Percentiles rank a stretch among this genome's conserved stretches.
phyloP scores from a whole-genome alignment of 2,329 filamentous ascomycete genomes.

The Cladosporium sp. region DNA sequence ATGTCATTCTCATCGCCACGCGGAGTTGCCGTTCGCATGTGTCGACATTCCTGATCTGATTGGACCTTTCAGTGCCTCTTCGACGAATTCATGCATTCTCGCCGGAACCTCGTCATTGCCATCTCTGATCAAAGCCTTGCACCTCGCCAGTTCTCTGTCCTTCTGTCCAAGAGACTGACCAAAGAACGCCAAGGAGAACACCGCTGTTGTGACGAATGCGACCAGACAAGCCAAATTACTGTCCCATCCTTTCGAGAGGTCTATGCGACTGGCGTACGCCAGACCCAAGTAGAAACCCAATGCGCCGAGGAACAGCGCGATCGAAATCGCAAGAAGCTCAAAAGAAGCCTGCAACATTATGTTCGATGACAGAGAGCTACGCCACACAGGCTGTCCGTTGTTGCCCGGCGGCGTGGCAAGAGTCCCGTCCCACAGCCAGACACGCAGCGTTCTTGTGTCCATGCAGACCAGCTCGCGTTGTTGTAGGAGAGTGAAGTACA shows the following conservation, averaged over 20 bases:
- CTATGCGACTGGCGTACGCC: slow-evolving; percentile 20
- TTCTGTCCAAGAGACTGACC: slow-evolving; percentile 24
- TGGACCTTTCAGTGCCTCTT: neutral
- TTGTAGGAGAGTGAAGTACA: slow-evolving; percentile 26
- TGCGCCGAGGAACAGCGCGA: slow-evolving; percentile 21
- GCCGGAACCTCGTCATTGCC: neutral
- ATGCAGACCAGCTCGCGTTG: slow-evolving; percentile 21
- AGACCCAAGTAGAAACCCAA: slow-evolving; percentile 23
- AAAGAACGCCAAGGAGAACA: slow-evolving; percentile 23
- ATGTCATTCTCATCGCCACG: neutral
- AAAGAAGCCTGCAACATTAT: slow-evolving; percentile 23
- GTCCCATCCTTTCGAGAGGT: slow-evolving; percentile 22
- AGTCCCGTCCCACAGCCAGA: slow-evolving; percentile 24
- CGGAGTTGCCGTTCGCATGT: neutral
- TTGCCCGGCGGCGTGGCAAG: neutral
- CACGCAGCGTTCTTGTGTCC: slow-evolving; percentile 17
- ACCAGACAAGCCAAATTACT: slow-evolving; percentile 20
- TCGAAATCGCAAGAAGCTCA: slow-evolving; percentile 23
- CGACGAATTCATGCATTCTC: neutral
- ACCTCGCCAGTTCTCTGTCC: slow-evolving; percentile 18
- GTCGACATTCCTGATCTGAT: neutral
- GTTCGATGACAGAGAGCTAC: slow-evolving; percentile 23
- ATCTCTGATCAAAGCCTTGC: slow-evolving; percentile 6
- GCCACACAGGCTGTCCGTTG: slow-evolving; percentile 1
- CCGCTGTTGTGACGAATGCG: slow-evolving; percentile 21